phyloP scores from a whole-genome alignment of 1,139 yeast species.

The Geotrichum cucujoidarum region DNA sequence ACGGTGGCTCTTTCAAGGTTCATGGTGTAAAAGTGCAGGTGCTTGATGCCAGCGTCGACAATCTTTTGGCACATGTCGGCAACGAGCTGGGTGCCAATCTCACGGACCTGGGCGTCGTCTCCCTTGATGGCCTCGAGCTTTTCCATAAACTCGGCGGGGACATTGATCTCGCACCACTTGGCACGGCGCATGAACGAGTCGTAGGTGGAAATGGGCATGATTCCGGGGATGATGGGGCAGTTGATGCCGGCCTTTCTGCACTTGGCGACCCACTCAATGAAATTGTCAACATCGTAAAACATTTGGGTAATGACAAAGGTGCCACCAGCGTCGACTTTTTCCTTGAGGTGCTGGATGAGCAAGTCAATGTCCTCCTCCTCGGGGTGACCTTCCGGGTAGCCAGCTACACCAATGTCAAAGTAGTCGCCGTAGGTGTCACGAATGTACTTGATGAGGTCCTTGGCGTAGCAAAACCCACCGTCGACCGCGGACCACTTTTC shows the following conservation, averaged over 20 bases:
- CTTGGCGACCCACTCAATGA: constrained; percentile 71
- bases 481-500: constrained; percentile 44
- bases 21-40: constrained; percentile 94
- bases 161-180: constrained; percentile 79
- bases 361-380: constrained; percentile 63
- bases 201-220: constrained; percentile 96
- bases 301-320: constrained; percentile 89
- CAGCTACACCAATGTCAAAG: constrained; percentile 88
- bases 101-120: constrained; percentile 84
- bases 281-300: constrained; percentile 84
- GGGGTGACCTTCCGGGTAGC: constrained; percentile 97
- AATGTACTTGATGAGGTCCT: constrained; percentile 77
- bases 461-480: constrained; percentile 73
- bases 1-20: constrained; percentile 85
- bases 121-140: constrained; percentile 79
- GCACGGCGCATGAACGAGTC: constrained; percentile 91
- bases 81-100: constrained; percentile 75
- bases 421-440: constrained; percentile 63
- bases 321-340: constrained; percentile 90
- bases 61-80: constrained; percentile 77
- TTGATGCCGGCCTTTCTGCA: constrained; percentile 71
- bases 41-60: constrained; percentile 72
- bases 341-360: constrained; percentile 65
- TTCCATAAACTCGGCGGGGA: constrained; percentile 71
- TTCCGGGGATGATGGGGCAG: constrained; percentile 92